phyloP scores from a whole-genome alignment of 495 filamentous ascomycete genomes.

The Penicillium mononematosum region DNA sequence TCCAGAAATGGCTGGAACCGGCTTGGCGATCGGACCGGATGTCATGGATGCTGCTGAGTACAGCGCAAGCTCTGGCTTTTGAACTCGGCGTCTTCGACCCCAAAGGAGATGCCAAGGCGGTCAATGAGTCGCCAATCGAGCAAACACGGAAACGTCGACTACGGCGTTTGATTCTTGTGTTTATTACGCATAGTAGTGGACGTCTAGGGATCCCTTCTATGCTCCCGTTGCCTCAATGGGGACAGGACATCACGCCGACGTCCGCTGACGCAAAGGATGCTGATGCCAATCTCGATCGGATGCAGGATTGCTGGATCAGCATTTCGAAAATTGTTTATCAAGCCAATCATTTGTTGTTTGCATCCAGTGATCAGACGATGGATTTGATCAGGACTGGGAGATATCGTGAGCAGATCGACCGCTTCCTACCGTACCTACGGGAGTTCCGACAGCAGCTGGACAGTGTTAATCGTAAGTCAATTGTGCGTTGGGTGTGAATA shows the following conservation, averaged over 20 bases:
- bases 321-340: constrained; percentile 86
- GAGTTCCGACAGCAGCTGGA: constrained; percentile 78
- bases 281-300: constrained; percentile 46
- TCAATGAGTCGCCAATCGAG: constrained; percentile 60
- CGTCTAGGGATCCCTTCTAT: constrained; percentile 90
- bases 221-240: constrained; percentile 64
- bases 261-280: constrained; percentile 26
- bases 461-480: constrained; percentile 49
- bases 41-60: constrained; percentile 97
- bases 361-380: constrained; percentile 77
- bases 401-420: constrained; percentile 75
- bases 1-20: constrained; percentile 93
- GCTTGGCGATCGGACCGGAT: constrained; percentile 96
- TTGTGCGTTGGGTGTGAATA: background rate
- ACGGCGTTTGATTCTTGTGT: constrained; percentile 81
- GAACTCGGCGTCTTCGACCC: constrained; percentile 95
- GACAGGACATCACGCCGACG: constrained; percentile 49
- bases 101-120: constrained; percentile 51
- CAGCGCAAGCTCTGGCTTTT: constrained; percentile 82
- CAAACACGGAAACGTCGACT: constrained; percentile 76
- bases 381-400: constrained; percentile 80
- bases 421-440: constrained; percentile 71
- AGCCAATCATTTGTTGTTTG: constrained; percentile 81
- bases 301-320: constrained; percentile 88
- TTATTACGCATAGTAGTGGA: constrained; percentile 88